A percentile compares a stretch with the other conserved stretches of the same genome.
phyloP scores from a whole-genome alignment of 2,329 filamentous ascomycete genomes.

The Didymella pinodella region DNA sequence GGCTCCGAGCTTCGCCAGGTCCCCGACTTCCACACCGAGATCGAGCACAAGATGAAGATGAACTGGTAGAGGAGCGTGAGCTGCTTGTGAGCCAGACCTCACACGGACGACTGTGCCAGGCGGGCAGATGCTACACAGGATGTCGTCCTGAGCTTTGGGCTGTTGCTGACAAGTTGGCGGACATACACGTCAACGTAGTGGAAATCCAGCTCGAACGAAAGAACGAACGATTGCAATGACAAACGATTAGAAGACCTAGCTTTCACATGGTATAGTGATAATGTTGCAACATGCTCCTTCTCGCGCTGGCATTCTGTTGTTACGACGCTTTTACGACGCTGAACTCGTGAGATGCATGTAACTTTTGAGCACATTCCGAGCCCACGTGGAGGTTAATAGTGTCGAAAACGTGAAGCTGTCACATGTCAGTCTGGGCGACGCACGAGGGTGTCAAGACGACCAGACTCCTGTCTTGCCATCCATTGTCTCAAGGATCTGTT shows the following conservation, averaged over 20 bases:
- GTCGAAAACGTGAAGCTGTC: neutral
- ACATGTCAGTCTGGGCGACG: neutral
- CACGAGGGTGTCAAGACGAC: neutral
- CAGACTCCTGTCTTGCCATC: neutral
- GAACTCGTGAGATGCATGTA: neutral
- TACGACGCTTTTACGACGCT: neutral
- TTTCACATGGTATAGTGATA: neutral
- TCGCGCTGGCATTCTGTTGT: neutral
- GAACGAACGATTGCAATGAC: constrained; percentile 15
- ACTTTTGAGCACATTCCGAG: too few relatives aligned
- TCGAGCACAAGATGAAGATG: constrained; percentile 92
- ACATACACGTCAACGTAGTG: constrained; percentile 1
- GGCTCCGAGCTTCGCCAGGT: constrained; percentile 74
- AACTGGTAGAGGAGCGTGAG: constrained; percentile 53
- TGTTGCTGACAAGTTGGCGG: neutral
- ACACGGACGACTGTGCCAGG: neutral
- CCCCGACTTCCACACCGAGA: constrained; percentile 85
- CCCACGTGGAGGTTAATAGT: neutral
- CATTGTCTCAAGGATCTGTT: neutral
- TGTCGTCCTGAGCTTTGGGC: neutral
- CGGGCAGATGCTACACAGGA: neutral
- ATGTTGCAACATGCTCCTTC: neutral
- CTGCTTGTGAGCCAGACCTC: neutral
- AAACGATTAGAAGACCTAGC: neutral
- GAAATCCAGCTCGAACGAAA: neutral